phyloP scores from a whole-genome alignment of 73 alveolate species.

The Paramecium biaurelia region DNA sequence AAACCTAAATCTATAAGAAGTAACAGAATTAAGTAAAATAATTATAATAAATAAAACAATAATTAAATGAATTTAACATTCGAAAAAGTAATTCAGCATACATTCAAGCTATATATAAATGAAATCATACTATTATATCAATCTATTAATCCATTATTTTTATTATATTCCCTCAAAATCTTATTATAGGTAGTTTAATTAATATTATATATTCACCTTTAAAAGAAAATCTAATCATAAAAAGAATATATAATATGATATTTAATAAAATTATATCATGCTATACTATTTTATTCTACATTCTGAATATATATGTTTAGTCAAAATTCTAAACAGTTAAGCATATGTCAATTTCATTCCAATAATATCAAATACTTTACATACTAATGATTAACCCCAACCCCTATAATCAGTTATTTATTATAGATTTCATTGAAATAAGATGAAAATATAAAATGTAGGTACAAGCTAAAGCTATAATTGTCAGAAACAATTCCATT shows the following conservation, averaged over 20 bases:
- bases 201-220: too few relatives aligned
- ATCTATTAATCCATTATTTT: not conserved
- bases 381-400: slow-evolving; percentile 62
- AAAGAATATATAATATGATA: too few relatives aligned
- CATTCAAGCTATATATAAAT: not conserved
- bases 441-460: slow-evolving; percentile 56
- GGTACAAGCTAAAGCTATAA: slow-evolving; percentile 42
- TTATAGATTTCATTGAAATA: not conserved
- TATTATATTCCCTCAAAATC: not conserved
- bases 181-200: too few relatives aligned
- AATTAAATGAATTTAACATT: not conserved
- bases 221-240: too few relatives aligned
- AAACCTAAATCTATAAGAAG: not conserved
- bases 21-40: not conserved
- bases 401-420: slow-evolving; percentile 62
- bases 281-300: too few relatives aligned
- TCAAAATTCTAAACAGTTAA: too few relatives aligned
- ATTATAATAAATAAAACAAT: not conserved
- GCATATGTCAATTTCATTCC: slow-evolving; percentile 78
- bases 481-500: slow-evolving; percentile 23
- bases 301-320: too few relatives aligned
- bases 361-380: slow-evolving; percentile 54
- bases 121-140: not conserved
- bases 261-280: too few relatives aligned
- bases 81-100: not conserved